These are phyloP conservation scores for Epichloe elymi DNA, from an alignment of 2,329 filamentous ascomycete species.

Conservation along the genomic window DNA sequence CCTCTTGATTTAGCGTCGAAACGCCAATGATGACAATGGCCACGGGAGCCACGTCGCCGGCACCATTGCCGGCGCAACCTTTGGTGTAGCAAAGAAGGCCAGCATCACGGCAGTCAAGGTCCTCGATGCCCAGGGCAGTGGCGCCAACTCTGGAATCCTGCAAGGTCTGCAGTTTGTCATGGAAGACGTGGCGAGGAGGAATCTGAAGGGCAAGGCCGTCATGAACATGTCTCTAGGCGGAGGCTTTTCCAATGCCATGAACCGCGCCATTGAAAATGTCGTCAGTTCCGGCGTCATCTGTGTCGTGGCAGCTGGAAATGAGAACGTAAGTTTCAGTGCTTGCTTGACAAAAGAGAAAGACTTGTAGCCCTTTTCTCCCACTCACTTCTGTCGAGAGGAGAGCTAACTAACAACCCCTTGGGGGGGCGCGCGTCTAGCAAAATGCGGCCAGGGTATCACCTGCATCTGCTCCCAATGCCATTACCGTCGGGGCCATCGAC, in stretches of 20 bases:
- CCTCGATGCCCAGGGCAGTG: constrained; percentile 30
- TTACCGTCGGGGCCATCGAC: constrained; percentile 48
- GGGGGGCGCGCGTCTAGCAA: constrained; percentile 13
- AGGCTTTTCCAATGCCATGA: constrained; percentile 33
- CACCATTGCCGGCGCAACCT: constrained; percentile 46
- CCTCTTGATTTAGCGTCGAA: neutral
- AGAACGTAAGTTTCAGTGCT: constrained; percentile 23
- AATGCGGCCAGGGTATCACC: constrained; percentile 39
- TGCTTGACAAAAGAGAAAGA: constrained; percentile 4
- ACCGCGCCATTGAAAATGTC: constrained; percentile 39
- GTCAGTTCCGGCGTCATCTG: constrained; percentile 38
- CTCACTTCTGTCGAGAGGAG: neutral
- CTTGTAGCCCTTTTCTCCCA: neutral
- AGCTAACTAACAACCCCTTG: constrained; percentile 7
- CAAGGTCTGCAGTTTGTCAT: constrained; percentile 45
- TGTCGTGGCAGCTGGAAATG: constrained; percentile 49
- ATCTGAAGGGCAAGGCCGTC: constrained; percentile 38
- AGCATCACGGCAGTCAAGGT: constrained; percentile 47
- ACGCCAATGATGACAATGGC: constrained; percentile 37
- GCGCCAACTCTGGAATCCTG: constrained; percentile 32
- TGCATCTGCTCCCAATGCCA: constrained; percentile 40
- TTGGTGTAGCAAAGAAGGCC: constrained; percentile 48
- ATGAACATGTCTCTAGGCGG: constrained; percentile 53
- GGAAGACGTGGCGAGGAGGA: constrained; percentile 28
- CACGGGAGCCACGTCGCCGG: constrained; percentile 53